These are phyloP conservation scores for Penicillium freii DNA, from an alignment of 2,329 filamentous ascomycete species.

Conservation along the genomic window DNA sequence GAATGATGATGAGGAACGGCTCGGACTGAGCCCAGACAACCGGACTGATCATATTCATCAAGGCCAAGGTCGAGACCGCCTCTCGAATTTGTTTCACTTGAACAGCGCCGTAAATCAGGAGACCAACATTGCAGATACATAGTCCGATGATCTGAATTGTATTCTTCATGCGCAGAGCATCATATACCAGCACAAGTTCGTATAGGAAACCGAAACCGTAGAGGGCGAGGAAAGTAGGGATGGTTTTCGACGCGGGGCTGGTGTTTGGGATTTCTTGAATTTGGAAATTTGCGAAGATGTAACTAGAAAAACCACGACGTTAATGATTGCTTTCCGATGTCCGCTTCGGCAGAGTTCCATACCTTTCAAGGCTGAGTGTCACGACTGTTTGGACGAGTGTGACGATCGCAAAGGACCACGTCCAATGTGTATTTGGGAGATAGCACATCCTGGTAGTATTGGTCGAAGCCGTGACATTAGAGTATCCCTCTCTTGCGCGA, in stretches of 20 bases:
- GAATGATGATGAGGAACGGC: constrained; percentile 80
- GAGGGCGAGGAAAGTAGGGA: constrained; percentile 91
- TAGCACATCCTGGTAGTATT: constrained; percentile 57
- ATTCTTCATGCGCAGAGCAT: constrained; percentile 91
- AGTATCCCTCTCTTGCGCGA: constrained; percentile 53
- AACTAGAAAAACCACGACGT: constrained; percentile 53
- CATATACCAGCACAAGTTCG: constrained; percentile 83
- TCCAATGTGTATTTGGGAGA: constrained; percentile 80
- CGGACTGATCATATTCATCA: constrained; percentile 45
- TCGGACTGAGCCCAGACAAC: constrained; percentile 68
- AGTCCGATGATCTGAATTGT: constrained; percentile 98
- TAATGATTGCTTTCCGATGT: neutral
- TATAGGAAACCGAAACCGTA: constrained; percentile 98
- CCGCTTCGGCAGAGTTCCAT: constrained; percentile 42
- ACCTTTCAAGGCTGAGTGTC: constrained; percentile 84
- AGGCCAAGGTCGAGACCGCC: constrained; percentile 60
- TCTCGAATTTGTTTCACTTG: constrained; percentile 86
- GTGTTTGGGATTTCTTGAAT: constrained; percentile 44
- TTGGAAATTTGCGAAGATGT: constrained; percentile 87
- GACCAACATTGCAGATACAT: constrained; percentile 85
- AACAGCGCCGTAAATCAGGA: constrained; percentile 88
- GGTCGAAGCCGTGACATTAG: constrained; percentile 37
- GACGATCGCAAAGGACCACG: constrained; percentile 76
- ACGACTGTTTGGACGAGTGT: constrained; percentile 74
- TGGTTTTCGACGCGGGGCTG: constrained; percentile 57